These are phyloP conservation scores for Hyaloscypha hepaticicola DNA, from an alignment of 495 filamentous ascomycete species.

Conservation along the genomic window DNA sequence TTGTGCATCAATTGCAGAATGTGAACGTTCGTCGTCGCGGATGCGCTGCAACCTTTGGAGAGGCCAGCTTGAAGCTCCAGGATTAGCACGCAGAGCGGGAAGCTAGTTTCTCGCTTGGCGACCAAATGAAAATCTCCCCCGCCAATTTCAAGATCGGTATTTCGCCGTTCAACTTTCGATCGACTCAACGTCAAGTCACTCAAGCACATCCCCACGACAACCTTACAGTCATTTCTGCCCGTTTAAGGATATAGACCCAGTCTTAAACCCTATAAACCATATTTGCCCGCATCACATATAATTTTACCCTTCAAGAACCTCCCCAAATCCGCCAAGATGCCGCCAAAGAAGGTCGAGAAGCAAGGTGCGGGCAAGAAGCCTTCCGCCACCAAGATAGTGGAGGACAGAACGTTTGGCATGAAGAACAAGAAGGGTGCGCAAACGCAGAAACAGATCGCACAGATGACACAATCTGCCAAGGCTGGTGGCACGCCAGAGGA, in stretches of 20 bases:
- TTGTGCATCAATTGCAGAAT: constrained; percentile 15
- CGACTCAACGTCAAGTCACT: constrained; percentile 22
- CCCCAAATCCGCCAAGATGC: constrained; percentile 60
- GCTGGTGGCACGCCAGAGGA: constrained; percentile 75
- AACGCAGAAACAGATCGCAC: constrained; percentile 85
- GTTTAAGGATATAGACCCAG: background rate
- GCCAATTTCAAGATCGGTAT: constrained; percentile 21
- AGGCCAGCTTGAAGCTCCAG: constrained; percentile 29
- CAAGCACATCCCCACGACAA: constrained; percentile 10
- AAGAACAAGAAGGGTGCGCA: constrained; percentile 98
- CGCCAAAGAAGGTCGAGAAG: constrained; percentile 83
- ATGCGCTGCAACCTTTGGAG: constrained; percentile 1
- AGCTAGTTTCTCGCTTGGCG: constrained; percentile 20
- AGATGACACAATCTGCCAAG: constrained; percentile 68
- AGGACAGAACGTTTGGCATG: constrained; percentile 99
- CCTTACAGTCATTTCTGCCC: constrained; percentile 33
- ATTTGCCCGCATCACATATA: background rate
- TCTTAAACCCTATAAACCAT: background rate
- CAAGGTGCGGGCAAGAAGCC: constrained; percentile 59
- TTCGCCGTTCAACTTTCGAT: constrained; percentile 17
- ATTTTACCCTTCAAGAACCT: background rate
- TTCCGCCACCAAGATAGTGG: constrained; percentile 64
- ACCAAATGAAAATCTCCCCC: constrained; percentile 23
- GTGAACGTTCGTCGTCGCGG: constrained; percentile 19
- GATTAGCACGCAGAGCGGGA: constrained; percentile 3